phyloP scores from a whole-genome alignment of 805 yeast species.

The Blastobotrys mokoenaii region DNA sequence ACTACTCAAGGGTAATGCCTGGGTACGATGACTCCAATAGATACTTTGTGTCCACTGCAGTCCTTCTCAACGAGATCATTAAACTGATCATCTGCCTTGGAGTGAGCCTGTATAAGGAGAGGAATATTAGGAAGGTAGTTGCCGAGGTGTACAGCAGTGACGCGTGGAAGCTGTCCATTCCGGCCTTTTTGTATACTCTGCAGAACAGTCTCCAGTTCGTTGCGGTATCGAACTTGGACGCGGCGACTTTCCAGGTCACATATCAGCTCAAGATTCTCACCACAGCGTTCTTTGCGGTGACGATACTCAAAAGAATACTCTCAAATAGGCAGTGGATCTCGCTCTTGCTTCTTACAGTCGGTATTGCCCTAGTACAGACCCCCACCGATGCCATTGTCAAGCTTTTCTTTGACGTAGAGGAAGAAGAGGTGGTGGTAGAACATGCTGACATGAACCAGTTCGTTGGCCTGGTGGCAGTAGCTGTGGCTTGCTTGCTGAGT shows the following conservation, averaged over 20 bases:
- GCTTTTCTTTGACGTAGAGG: not conserved
- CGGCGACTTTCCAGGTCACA: slow-evolving; percentile 34
- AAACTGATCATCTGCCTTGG: slow-evolving; percentile 26
- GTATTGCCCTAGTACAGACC: slow-evolving; percentile 33
- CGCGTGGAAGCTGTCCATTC: slow-evolving; percentile 33
- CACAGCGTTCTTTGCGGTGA: slow-evolving; percentile 33
- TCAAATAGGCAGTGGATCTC: slow-evolving; percentile 29
- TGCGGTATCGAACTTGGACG: slow-evolving; percentile 33
- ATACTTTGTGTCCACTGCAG: slow-evolving; percentile 33
- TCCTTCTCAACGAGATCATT: slow-evolving; percentile 30
- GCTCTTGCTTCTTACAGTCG: slow-evolving; percentile 28
- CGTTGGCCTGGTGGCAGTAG: slow-evolving; percentile 30
- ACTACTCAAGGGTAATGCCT: slow-evolving; percentile 33
- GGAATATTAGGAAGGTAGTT: slow-evolving; percentile 2
- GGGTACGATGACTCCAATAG: slow-evolving; percentile 21
- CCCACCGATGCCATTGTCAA: slow-evolving; percentile 19
- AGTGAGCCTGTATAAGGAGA: slow-evolving; percentile 7
- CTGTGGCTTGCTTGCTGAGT: slow-evolving; percentile 29
- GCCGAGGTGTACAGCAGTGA: slow-evolving; percentile 27
- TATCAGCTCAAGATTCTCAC: slow-evolving; percentile 35
- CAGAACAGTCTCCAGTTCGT: slow-evolving; percentile 33
- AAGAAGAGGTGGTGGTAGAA: not conserved
- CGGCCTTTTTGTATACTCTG: slow-evolving; percentile 32
- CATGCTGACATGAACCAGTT: slow-evolving; percentile 15
- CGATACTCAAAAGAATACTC: slow-evolving; percentile 27